These are phyloP conservation scores for Candida frijolesensis DNA, from an alignment of 1,139 yeast genomes.

Conservation along the genomic window DNA sequence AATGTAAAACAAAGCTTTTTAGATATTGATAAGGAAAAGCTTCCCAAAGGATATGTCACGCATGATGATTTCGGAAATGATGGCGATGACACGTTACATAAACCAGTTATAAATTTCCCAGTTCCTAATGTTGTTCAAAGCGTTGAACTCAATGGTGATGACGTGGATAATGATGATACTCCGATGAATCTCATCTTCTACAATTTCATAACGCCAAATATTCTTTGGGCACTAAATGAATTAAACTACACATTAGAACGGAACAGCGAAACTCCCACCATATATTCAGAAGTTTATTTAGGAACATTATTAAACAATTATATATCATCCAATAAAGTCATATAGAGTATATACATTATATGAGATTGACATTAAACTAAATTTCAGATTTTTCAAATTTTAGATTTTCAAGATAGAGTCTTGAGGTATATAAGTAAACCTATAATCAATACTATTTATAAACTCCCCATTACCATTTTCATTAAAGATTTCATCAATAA, in stretches of 20 bases:
- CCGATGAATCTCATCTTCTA: constrained; percentile 73
- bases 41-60: constrained; percentile 72
- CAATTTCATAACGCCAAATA: constrained; percentile 68
- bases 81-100: constrained; percentile 90
- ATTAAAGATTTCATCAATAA: constrained; percentile 58
- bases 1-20: background rate
- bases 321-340: constrained; percentile 5
- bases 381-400: background rate
- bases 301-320: constrained; percentile 29
- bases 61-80: constrained; percentile 77
- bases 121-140: constrained; percentile 80
- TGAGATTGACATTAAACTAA: background rate
- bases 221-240: constrained; percentile 56
- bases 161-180: constrained; percentile 19
- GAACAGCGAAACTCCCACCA: constrained; percentile 12
- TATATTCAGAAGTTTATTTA: constrained; percentile 36
- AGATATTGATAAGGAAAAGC: constrained; percentile 17
- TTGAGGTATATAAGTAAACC: constrained; percentile 64
- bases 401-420: constrained; percentile 49
- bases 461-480: constrained; percentile 45
- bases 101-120: constrained; percentile 55
- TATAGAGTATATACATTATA: background rate
- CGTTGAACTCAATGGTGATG: constrained; percentile 19
- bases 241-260: constrained; percentile 24
- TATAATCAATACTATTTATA: constrained; percentile 63